These are phyloP conservation scores for Nitzschia inconspicua DNA, from an alignment of 108 stramenopile genomes.

Conservation along the genomic window DNA sequence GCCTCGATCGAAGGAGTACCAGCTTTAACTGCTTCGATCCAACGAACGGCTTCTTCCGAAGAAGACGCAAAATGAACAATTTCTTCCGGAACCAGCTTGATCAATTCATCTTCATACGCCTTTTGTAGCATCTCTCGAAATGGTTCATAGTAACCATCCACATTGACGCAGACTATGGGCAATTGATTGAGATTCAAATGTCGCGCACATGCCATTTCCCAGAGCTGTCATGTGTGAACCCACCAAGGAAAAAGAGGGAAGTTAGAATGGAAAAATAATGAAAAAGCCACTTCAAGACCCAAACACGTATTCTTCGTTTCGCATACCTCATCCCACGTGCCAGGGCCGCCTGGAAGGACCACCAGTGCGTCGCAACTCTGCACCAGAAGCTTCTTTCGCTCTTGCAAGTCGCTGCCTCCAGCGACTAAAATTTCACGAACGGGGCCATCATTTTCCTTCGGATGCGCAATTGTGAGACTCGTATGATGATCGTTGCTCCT, in stretches of 20 bases:
- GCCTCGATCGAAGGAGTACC: neutral
- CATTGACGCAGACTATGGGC: conserved; percentile 86
- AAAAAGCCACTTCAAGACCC: neutral
- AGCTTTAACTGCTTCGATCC: conserved; percentile 28
- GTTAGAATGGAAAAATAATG: conserved; percentile 2
- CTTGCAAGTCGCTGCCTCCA: conserved; percentile 78
- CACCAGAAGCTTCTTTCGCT: conserved; percentile 81
- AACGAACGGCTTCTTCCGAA: conserved; percentile 53
- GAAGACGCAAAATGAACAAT: conserved; percentile 77
- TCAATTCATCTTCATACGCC: conserved; percentile 63
- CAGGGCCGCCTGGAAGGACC: conserved; percentile 93
- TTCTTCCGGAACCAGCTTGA: conserved; percentile 58
- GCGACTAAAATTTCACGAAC: conserved; percentile 69
- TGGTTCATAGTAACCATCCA: conserved; percentile 79
- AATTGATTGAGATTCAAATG: conserved; percentile 61
- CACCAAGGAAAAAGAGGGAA: neutral
- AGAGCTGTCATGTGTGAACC: conserved; percentile 37
- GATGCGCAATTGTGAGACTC: neutral
- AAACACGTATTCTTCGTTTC: neutral
- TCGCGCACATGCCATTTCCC: conserved; percentile 91
- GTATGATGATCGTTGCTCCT: neutral
- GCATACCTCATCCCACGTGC: conserved; percentile 85
- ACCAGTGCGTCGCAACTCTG: conserved; percentile 79
- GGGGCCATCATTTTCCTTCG: conserved; percentile 8
- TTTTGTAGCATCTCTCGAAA: conserved; percentile 67